Evolutionary conservation across 2,329 filamentous ascomycete species (phyloP).

Genomic region (Thelonectria olida): DNA sequence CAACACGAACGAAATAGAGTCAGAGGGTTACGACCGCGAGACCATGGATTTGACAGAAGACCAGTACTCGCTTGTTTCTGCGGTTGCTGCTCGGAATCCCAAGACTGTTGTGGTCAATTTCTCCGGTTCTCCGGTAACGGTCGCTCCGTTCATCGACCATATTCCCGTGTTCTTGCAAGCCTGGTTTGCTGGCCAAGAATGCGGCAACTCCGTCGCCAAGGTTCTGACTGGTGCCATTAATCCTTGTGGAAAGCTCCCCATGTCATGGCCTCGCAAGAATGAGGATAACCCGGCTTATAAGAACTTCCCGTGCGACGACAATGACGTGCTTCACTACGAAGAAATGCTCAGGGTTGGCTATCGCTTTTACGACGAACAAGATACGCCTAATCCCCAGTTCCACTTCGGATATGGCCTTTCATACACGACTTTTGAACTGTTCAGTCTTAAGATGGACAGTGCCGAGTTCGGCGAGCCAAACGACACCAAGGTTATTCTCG

Average conservation of each 20-base stretch:
- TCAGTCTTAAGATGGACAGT: no score
- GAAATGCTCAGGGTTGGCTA: not conserved
- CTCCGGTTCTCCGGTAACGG: constrained; percentile 64
- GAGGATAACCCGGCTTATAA: not conserved
- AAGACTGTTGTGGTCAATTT: constrained; percentile 69
- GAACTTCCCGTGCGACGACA: not conserved
- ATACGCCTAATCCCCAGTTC: not conserved
- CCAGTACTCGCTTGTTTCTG: constrained; percentile 64
- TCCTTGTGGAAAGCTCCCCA: not conserved
- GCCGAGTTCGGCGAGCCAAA: no score
- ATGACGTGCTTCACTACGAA: not conserved
- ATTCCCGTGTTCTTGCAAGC: constrained; percentile 67
- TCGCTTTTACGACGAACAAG: not conserved
- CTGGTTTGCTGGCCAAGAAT: constrained; percentile 74
- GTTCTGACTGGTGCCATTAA: not conserved
- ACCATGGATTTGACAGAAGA: constrained; percentile 36
- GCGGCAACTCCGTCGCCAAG: constrained; percentile 56
- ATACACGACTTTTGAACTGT: not conserved
- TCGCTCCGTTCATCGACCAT: constrained; percentile 59
- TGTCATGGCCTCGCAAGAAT: not conserved
- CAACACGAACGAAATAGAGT: constrained; percentile 64
- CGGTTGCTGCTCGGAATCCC: constrained; percentile 62
- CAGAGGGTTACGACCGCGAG: constrained; percentile 33
- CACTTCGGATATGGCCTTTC: not conserved
- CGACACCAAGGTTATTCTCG: no score